These are phyloP conservation scores for Pelagophyceae sp. DNA, from an alignment of 352 stramenopile genomes.

Conservation along the genomic window DNA sequence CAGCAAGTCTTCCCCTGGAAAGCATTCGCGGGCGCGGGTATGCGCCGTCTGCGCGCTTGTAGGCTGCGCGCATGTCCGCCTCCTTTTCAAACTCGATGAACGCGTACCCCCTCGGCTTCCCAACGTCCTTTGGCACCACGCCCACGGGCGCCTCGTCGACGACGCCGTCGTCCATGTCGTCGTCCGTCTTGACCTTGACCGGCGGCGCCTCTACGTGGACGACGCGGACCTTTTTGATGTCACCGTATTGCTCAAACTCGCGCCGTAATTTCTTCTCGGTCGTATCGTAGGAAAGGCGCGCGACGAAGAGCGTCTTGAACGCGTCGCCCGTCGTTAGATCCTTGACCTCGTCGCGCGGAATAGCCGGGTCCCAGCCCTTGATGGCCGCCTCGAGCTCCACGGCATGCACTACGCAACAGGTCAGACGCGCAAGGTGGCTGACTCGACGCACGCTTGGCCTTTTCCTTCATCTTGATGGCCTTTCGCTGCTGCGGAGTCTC, in stretches of 20 bases:
- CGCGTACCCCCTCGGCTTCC: constrained; percentile 84
- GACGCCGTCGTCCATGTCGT: constrained; percentile 26
- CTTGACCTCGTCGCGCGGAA: constrained; percentile 46
- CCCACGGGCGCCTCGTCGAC: constrained; percentile 25
- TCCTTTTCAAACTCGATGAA: constrained; percentile 98
- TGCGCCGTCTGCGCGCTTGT: constrained; percentile 83
- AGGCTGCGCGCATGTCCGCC: constrained; percentile 87
- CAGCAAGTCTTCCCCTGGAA: no score
- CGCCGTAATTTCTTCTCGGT: constrained; percentile 91
- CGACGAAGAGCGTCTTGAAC: constrained; percentile 97
- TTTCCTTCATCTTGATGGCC: not conserved
- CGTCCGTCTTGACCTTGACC: not conserved
- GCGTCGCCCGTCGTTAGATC: constrained; percentile 65
- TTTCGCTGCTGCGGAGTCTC: constrained; percentile 26
- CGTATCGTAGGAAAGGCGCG: constrained; percentile 91
- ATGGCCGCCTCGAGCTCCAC: not conserved
- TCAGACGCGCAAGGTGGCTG: not conserved
- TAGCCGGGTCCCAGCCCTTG: constrained; percentile 36
- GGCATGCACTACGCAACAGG: not conserved
- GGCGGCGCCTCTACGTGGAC: constrained; percentile 57
- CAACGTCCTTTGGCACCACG: constrained; percentile 17
- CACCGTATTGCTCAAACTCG: constrained; percentile 88
- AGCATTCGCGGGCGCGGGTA: no score
- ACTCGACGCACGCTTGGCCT: not conserved
- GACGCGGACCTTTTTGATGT: constrained; percentile 72